Conservation (phyloP, 352 stramenopile genomes). For the Globisporangium rhizosaccharum region DNA sequence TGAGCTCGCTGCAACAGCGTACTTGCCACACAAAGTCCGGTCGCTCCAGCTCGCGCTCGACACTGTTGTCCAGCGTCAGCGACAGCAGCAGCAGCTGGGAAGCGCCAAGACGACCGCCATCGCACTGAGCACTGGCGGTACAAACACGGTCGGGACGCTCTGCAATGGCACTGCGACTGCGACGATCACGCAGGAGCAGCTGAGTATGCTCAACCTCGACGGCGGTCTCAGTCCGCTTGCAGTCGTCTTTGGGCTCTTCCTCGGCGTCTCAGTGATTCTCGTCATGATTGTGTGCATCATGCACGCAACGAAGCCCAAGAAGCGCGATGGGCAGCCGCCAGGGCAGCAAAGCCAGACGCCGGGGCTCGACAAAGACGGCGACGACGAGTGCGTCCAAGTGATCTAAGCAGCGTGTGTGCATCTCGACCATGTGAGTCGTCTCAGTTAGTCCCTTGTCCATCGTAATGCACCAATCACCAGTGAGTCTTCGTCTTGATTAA, state of each 20-base stretch:
- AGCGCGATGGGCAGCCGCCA: background rate
- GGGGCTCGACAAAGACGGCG: conserved; percentile 6
- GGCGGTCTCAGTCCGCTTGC: conserved; percentile 11
- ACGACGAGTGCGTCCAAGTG: conserved; percentile 10
- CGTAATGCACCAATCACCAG: too few relatives aligned
- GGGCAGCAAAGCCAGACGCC: background rate
- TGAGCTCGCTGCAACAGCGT: conserved; percentile 2
- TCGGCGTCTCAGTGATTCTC: conserved; percentile 13
- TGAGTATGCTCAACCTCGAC: conserved; percentile 14
- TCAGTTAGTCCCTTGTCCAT: too few relatives aligned
- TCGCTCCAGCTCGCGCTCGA: conserved; percentile 14
- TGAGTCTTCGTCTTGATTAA: too few relatives aligned
- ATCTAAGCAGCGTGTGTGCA: conserved; percentile 1
- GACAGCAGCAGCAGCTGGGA: background rate
- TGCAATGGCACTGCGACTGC: conserved; percentile 9
- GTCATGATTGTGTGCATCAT: conserved; percentile 20
- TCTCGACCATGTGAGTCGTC: too few relatives aligned
- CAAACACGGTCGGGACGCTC: background rate
- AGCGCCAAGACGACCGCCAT: background rate
- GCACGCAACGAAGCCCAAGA: conserved; percentile 16
- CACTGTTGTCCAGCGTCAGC: conserved; percentile 1
- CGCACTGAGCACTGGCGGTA: conserved; percentile 1
- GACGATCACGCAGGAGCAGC: conserved; percentile 13
- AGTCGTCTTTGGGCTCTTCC: conserved; percentile 13
- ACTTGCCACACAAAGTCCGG: conserved; percentile 9